A percentile compares a stretch with the other conserved stretches of the same genome.
phyloP scores from a whole-genome alignment of 73 alveolate genomes.

The Paramecium caudatum region DNA sequence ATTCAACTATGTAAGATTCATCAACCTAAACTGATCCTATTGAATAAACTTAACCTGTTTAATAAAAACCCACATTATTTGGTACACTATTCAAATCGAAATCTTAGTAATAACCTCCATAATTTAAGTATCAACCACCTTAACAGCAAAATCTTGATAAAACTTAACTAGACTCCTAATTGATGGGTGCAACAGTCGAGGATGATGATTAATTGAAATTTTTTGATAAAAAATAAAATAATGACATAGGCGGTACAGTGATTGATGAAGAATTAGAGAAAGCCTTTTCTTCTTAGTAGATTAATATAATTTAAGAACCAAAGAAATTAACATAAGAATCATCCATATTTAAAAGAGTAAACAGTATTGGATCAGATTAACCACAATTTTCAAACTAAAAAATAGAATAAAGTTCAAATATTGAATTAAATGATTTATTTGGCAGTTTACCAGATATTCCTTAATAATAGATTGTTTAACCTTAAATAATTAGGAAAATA shows the following conservation, averaged over 20 bases:
- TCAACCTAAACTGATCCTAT: not conserved
- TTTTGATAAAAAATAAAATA: not conserved
- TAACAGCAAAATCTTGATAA: not conserved
- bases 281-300: slow-evolving; percentile 23
- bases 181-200: slow-evolving; percentile 1
- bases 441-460: slow-evolving; percentile 44
- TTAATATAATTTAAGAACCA: not conserved
- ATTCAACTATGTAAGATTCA: not conserved
- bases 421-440: slow-evolving; percentile 43
- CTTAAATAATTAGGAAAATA: not conserved
- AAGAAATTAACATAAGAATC: not conserved
- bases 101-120: not conserved
- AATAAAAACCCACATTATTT: not conserved
- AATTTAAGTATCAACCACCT: not conserved
- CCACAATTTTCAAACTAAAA: not conserved
- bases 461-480: not conserved
- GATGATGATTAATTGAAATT: slow-evolving; percentile 10
- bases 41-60: not conserved
- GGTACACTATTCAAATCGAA: not conserved
- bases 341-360: not conserved
- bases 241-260: slow-evolving; percentile 27
- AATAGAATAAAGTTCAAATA: not conserved
- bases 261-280: slow-evolving; percentile 60
- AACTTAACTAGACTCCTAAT: not conserved
- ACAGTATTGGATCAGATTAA: not conserved